Evolutionary conservation across 2,329 filamentous ascomycete genomes (phyloP).

Genomic region (Hypoxylon sp.): DNA sequence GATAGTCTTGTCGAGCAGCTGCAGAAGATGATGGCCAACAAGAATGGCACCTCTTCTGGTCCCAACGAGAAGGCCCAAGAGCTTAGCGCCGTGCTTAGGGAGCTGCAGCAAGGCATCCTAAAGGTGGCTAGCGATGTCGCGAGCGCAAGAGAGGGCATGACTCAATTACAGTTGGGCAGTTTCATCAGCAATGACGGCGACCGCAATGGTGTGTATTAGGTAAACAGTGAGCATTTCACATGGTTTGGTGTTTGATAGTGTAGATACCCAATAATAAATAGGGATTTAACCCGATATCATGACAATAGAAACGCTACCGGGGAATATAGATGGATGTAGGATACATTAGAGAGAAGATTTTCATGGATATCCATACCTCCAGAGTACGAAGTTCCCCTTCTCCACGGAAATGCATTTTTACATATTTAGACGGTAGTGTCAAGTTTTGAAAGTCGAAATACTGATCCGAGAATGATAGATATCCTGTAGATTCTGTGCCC

Average conservation of each 20-base stretch:
- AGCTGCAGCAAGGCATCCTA: conserved; percentile 76
- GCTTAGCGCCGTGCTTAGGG: conserved; percentile 72
- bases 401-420: neutral
- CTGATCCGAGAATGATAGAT: neutral
- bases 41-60: conserved; percentile 56
- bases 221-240: conserved; percentile 39
- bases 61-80: conserved; percentile 64
- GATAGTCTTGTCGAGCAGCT: conserved; percentile 72
- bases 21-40: conserved; percentile 65
- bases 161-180: conserved; percentile 69
- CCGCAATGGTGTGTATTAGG: conserved; percentile 52
- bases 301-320: neutral
- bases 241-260: conserved; percentile 38
- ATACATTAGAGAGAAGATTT: neutral
- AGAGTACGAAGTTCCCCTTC: neutral
- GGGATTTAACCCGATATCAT: conserved; percentile 3
- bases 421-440: neutral
- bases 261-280: conserved; percentile 49
- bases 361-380: neutral
- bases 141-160: conserved; percentile 71
- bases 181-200: conserved; percentile 57
- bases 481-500: neutral
- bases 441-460: neutral
- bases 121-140: conserved; percentile 74
- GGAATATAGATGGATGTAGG: neutral